A percentile compares a stretch with the other conserved stretches of the same genome.
Evolutionary conservation across 352 stramenopile species (phyloP).

Genomic region (Globisporangium emineosum): DNA sequence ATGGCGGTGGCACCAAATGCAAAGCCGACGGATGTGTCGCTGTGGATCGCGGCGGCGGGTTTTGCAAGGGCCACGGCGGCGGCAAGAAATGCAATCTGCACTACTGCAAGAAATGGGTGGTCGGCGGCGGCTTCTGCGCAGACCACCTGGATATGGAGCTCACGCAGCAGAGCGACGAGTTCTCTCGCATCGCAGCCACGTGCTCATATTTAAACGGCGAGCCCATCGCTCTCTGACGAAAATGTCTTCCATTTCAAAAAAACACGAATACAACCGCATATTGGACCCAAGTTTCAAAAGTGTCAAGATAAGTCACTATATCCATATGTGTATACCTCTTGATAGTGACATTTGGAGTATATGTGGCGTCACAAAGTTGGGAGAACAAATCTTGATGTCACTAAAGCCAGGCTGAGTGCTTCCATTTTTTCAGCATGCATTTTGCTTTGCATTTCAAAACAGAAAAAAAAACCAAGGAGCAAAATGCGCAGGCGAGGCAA

Average conservation of each 20-base stretch:
- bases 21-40: slow-evolving; percentile 55
- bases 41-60: slow-evolving; percentile 75
- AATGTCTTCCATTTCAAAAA: not conserved
- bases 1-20: slow-evolving; percentile 79
- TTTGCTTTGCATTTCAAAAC: slow-evolving; percentile 11
- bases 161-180: slow-evolving; percentile 47
- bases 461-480: not conserved
- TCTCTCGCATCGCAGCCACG: slow-evolving; percentile 47
- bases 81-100: slow-evolving; percentile 72
- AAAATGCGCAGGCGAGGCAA: slow-evolving; percentile 11
- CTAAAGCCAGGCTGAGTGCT: not conserved
- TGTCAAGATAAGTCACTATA: not conserved
- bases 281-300: not conserved
- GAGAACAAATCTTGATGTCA: slow-evolving; percentile 4
- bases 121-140: slow-evolving; percentile 69
- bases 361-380: not conserved
- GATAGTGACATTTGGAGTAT: not conserved
- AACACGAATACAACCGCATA: no score
- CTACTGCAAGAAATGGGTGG: slow-evolving; percentile 80
- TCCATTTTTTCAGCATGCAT: not conserved
- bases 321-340: not conserved
- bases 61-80: slow-evolving; percentile 81
- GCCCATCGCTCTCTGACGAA: slow-evolving; percentile 47
- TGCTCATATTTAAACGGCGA: slow-evolving; percentile 74
- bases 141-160: slow-evolving; percentile 68